Evolutionary conservation across 108 stramenopile genomes (phyloP).

Genomic region (Craspedostauros australis): DNA sequence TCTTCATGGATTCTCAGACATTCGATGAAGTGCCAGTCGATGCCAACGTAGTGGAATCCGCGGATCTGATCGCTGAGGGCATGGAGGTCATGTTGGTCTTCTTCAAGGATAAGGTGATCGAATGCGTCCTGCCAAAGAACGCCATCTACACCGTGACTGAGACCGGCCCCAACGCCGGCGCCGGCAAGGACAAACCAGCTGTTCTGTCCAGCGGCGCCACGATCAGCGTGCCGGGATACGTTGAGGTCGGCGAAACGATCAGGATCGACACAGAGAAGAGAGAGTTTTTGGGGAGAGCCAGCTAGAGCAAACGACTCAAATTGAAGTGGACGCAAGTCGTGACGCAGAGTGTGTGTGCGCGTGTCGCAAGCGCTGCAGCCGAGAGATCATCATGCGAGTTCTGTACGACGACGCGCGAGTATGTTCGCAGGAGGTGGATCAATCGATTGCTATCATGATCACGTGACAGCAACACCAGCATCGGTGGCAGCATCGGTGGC

Average conservation of each 20-base stretch:
- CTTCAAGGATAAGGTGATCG: constrained; percentile 85
- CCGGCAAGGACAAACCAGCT: constrained; percentile 83
- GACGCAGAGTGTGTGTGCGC: no score
- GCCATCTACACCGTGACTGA: constrained; percentile 68
- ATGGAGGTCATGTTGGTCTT: constrained; percentile 68
- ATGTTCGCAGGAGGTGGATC: no score
- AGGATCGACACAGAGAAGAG: constrained; percentile 80
- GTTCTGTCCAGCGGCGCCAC: constrained; percentile 62
- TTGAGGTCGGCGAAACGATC: constrained; percentile 66
- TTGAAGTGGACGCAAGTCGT: no score
- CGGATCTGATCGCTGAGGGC: constrained; percentile 80
- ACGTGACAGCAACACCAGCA: no score
- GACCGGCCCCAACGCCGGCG: constrained; percentile 88
- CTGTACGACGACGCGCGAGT: no score
- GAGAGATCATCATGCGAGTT: no score
- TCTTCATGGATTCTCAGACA: constrained; percentile 89
- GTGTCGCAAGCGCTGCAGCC: no score
- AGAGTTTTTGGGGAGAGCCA: no score
- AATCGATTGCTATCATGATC: no score
- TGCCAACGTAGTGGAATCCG: constrained; percentile 53
- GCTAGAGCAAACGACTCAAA: no score
- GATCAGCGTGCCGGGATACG: constrained; percentile 72
- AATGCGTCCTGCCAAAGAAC: constrained; percentile 69
- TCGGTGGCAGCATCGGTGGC: no score
- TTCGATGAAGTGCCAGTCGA: constrained; percentile 86